Evolutionary conservation across 2,329 filamentous ascomycete species (phyloP).

Genomic region (Cladophialophora yegresii): DNA sequence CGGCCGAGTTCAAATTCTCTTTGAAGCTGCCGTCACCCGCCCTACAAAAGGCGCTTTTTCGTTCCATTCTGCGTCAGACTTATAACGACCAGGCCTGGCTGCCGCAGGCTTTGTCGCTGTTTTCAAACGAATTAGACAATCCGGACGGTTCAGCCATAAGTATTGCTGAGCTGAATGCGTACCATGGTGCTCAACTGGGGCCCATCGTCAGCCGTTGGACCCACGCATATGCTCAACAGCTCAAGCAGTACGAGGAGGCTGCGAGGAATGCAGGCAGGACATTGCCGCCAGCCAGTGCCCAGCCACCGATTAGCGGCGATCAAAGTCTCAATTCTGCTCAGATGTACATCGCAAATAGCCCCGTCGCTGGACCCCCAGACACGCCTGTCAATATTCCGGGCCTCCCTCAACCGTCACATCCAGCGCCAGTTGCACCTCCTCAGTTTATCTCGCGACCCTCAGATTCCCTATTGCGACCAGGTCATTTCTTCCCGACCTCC

Average conservation of each 20-base stretch:
- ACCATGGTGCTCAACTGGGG: neutral
- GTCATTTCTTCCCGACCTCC: neutral
- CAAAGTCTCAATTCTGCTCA: neutral
- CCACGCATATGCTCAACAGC: neutral
- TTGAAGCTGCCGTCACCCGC: conserved; percentile 20
- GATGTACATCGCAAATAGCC: neutral
- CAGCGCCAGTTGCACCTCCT: neutral
- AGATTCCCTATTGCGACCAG: neutral
- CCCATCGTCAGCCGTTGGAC: neutral
- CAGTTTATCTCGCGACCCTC: neutral
- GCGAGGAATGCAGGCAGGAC: neutral
- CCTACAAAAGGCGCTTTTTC: conserved; percentile 21
- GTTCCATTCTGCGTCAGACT: neutral
- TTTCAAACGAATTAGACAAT: conserved; percentile 8
- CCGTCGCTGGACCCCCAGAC: neutral
- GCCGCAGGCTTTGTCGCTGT: neutral
- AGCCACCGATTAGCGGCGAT: neutral
- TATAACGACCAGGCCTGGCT: conserved; percentile 1
- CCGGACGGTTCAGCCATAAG: neutral
- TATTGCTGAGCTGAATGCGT: conserved; percentile 7
- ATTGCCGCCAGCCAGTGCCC: neutral
- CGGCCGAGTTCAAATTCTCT: conserved; percentile 11
- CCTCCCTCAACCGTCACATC: neutral
- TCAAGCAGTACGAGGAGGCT: neutral
- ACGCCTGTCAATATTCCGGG: neutral